Percentiles rank a stretch among this genome's conserved stretches.
Evolutionary conservation across 257 asterid genomes (phyloP).

Genomic region (Anisodus tanguticus): DNA sequence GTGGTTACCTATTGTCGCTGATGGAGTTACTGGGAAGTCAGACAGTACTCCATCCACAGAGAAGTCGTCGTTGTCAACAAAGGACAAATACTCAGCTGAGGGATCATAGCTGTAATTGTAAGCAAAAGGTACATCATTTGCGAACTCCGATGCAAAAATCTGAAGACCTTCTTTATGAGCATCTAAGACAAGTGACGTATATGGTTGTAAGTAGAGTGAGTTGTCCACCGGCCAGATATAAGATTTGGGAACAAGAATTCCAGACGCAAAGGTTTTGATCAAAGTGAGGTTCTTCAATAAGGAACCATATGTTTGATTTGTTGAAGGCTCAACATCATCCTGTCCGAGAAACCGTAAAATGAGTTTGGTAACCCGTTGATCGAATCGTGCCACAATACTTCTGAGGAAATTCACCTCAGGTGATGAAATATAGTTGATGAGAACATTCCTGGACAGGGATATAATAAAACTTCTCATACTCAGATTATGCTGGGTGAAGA

Average conservation of each 20-base stretch:
- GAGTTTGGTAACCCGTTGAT: constrained; percentile 57
- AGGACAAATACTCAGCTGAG: constrained; percentile 66
- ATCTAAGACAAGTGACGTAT: constrained; percentile 62
- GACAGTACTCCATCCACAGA: constrained; percentile 81
- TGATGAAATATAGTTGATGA: constrained; percentile 69
- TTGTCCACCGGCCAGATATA: constrained; percentile 67
- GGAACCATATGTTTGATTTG: constrained; percentile 71
- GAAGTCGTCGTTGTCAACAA: constrained; percentile 63
- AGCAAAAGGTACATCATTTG: constrained; percentile 56
- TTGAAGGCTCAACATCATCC: constrained; percentile 65
- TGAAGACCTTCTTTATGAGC: constrained; percentile 80
- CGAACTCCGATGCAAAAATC: constrained; percentile 66
- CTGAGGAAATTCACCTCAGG: constrained; percentile 83
- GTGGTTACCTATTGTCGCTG: constrained; percentile 63
- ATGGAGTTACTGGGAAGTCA: constrained; percentile 72
- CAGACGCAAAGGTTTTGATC: constrained; percentile 74
- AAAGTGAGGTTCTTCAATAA: constrained; percentile 68
- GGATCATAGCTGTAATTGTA: constrained; percentile 81
- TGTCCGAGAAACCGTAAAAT: constrained; percentile 63
- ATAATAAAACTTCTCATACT: constrained; percentile 75
- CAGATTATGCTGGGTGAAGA: constrained; percentile 71
- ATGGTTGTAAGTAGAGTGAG: constrained; percentile 50
- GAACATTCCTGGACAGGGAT: constrained; percentile 55
- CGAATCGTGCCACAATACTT: constrained; percentile 58
- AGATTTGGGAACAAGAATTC: constrained; percentile 76